Percentiles rank a stretch among this genome's conserved stretches.
Conservation (phyloP, 176 grass and related monocot genomes). For the Hsuehochloa calcarea region DNA sequence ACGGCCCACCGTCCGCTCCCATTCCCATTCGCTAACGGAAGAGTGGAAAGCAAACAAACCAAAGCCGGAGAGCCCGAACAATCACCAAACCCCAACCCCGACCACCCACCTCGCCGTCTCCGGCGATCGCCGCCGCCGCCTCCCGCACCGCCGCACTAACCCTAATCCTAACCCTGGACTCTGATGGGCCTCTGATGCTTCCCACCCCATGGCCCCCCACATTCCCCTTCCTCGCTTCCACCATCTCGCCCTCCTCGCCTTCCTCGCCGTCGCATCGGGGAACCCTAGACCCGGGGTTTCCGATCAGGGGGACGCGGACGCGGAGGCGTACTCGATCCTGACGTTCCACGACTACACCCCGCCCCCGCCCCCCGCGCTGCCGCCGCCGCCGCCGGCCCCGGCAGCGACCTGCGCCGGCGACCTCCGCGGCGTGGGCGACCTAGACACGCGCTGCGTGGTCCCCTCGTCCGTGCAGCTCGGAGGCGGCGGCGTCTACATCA, state of each 20-base stretch:
- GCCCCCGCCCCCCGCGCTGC: slow-evolving; percentile 63
- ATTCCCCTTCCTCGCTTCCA: slow-evolving; percentile 35
- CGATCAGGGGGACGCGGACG: slow-evolving; percentile 25
- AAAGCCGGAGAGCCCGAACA: neutral
- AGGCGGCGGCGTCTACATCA: slow-evolving; percentile 47
- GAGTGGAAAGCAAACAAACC: slow-evolving; percentile 41
- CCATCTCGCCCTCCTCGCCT: slow-evolving; percentile 15
- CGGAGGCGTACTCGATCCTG: slow-evolving; percentile 64
- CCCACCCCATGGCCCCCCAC: slow-evolving; percentile 47
- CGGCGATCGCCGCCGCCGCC: slow-evolving; percentile 35
- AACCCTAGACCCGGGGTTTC: slow-evolving; percentile 34
- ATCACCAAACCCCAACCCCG: slow-evolving; percentile 38
- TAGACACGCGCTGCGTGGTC: slow-evolving; percentile 69
- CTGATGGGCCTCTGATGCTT: slow-evolving; percentile 59
- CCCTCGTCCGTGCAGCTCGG: slow-evolving; percentile 43
- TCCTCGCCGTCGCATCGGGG: slow-evolving; percentile 34
- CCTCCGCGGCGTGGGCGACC: slow-evolving; percentile 69
- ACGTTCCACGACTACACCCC: slow-evolving; percentile 82
- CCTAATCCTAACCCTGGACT: neutral
- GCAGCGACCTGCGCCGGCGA: slow-evolving; percentile 69
- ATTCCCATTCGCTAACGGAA: slow-evolving; percentile 33
- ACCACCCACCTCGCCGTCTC: slow-evolving; percentile 39
- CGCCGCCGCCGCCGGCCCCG: slow-evolving; percentile 61
- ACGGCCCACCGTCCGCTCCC: neutral
- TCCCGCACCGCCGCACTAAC: neutral